phyloP scores from a whole-genome alignment of 495 filamentous ascomycete species.

The Extremus antarcticus region DNA sequence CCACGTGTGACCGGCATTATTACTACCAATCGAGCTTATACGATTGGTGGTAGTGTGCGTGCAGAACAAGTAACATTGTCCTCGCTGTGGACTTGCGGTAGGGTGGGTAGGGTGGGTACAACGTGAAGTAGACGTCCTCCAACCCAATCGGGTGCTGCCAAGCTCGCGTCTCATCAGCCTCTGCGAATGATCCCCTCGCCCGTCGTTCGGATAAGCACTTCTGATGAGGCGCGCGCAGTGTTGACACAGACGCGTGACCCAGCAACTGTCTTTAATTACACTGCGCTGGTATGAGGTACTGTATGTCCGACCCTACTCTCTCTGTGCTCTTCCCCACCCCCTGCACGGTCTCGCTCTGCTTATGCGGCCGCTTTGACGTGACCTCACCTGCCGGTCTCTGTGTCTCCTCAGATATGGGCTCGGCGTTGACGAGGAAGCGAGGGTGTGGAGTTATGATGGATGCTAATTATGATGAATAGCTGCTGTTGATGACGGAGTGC shows the following conservation, averaged over 20 bases:
- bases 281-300: neutral
- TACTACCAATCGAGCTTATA: too few relatives aligned
- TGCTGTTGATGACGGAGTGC: neutral
- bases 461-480: neutral
- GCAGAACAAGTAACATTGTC: too few relatives aligned
- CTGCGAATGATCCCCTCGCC: neutral
- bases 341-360: neutral
- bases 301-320: neutral
- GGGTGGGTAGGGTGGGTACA: too few relatives aligned
- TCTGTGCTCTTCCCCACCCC: neutral
- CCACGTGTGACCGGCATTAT: too few relatives aligned
- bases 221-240: neutral
- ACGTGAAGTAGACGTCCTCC: too few relatives aligned
- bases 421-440: neutral
- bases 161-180: too few relatives aligned
- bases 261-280: neutral
- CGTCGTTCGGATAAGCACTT: neutral
- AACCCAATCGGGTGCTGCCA: neutral
- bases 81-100: too few relatives aligned
- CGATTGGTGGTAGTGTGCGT: too few relatives aligned
- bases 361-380: neutral
- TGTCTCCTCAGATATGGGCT: neutral
- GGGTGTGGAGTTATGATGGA: neutral
- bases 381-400: neutral
- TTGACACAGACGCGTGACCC: neutral